phyloP scores from a whole-genome alignment of 1,284 basidiomycete genomes.

The Heterobasidion annosum region DNA sequence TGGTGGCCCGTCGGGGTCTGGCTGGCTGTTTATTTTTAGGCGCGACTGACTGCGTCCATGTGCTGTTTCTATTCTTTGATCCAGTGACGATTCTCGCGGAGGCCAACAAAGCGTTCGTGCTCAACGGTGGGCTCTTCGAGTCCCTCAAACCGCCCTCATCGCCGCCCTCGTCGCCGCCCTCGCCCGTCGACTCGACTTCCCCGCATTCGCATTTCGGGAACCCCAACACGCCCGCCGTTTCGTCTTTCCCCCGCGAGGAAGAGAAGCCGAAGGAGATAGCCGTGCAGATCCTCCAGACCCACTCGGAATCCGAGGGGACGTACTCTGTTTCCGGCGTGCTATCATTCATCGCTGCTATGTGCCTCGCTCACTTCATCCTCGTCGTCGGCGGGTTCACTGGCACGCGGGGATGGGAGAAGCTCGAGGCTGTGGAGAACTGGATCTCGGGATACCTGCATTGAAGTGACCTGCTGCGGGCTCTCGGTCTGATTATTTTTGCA shows the following conservation, averaged over 20 bases:
- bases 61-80: not conserved
- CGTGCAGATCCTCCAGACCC: conserved; percentile 1
- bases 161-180: conserved; percentile 4
- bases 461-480: not conserved
- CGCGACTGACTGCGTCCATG: not conserved
- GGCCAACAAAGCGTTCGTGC: conserved; percentile 59
- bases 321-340: conserved; percentile 24
- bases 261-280: conserved; percentile 15
- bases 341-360: conserved; percentile 38
- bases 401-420: conserved; percentile 32
- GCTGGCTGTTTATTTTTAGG: not conserved
- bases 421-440: conserved; percentile 34
- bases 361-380: conserved; percentile 40
- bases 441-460: conserved; percentile 10
- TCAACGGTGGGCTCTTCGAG: conserved; percentile 61
- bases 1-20: conserved; percentile 10
- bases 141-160: conserved; percentile 24
- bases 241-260: conserved; percentile 8
- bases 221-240: conserved; percentile 14
- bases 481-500: not conserved
- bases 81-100: conserved; percentile 45
- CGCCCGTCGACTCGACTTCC: conserved; percentile 7
- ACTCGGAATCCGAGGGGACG: conserved; percentile 8
- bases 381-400: conserved; percentile 43
- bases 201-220: conserved; percentile 12